Conservation (phyloP, 305 asterid species). For the Fraxinus platypoda region DNA sequence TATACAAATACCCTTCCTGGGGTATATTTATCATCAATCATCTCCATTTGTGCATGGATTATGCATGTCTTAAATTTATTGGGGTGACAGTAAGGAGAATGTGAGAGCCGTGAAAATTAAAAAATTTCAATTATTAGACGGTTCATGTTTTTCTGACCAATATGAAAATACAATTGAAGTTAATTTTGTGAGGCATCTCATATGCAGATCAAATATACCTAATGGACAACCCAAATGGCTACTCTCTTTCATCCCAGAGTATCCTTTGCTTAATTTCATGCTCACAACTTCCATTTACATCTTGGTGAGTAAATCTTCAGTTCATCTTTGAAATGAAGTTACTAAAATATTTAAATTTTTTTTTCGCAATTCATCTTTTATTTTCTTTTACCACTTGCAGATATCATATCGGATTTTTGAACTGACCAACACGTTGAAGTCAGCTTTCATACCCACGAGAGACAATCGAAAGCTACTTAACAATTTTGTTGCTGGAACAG, state of each 20-base stretch:
- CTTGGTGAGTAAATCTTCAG: constrained; percentile 50
- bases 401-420: constrained; percentile 75
- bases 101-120: background rate
- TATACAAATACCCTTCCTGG: background rate
- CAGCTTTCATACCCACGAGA: constrained; percentile 71
- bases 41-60: background rate
- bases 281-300: constrained; percentile 70
- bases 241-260: constrained; percentile 73
- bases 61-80: background rate
- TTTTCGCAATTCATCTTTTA: constrained; percentile 6
- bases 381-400: constrained; percentile 41
- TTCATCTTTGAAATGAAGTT: background rate
- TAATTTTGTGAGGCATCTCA: constrained; percentile 8
- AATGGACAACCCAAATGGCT: constrained; percentile 97
- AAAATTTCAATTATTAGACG: background rate
- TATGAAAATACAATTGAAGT: background rate
- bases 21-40: background rate
- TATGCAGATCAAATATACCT: constrained; percentile 73
- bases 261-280: constrained; percentile 89
- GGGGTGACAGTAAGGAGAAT: background rate
- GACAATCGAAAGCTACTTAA: constrained; percentile 63
- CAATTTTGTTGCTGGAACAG: constrained; percentile 72
- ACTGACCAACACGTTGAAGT: constrained; percentile 83
- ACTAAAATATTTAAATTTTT: constrained; percentile 4
- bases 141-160: constrained; percentile 5